Conservation (phyloP, 2,329 filamentous ascomycete genomes). For the Fusarium brachygibbosum region DNA sequence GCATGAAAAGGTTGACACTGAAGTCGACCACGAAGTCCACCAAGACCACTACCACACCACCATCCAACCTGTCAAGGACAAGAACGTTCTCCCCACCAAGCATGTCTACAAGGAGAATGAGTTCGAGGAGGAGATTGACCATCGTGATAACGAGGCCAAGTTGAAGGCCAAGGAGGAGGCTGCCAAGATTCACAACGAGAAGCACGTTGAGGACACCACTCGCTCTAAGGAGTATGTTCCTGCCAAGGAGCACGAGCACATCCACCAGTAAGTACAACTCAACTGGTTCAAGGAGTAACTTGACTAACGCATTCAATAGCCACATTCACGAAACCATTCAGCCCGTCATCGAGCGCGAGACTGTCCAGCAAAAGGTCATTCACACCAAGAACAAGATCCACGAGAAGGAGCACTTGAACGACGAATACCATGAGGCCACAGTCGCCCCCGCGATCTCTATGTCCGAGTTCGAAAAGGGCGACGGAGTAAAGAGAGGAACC, state of each 20-base stretch:
- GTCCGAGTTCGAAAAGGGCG: conserved; percentile 23
- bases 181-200: conserved; percentile 25
- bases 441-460: conserved; percentile 20
- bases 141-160: conserved; percentile 25
- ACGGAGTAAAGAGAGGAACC: not conserved
- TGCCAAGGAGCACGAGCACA: conserved; percentile 23
- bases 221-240: conserved; percentile 23
- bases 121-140: conserved; percentile 30
- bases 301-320: not conserved
- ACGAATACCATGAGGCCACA: conserved; percentile 23
- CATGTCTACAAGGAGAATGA: conserved; percentile 35
- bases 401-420: conserved; percentile 30
- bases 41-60: conserved; percentile 35
- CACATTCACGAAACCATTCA: conserved; percentile 35
- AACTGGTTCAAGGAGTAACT: rapidly evolving
- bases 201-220: conserved; percentile 26
- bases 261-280: conserved; percentile 18
- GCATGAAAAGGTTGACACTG: conserved; percentile 31
- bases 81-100: conserved; percentile 26
- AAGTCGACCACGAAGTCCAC: conserved; percentile 30
- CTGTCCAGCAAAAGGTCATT: conserved; percentile 33
- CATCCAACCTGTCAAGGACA: conserved; percentile 35
- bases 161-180: conserved; percentile 30
- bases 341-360: conserved; percentile 36
- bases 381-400: conserved; percentile 31